Percentiles rank a stretch among this genome's conserved stretches.
Evolutionary conservation across 352 stramenopile species (phyloP).

Genomic region (Vaucheria bursata): DNA sequence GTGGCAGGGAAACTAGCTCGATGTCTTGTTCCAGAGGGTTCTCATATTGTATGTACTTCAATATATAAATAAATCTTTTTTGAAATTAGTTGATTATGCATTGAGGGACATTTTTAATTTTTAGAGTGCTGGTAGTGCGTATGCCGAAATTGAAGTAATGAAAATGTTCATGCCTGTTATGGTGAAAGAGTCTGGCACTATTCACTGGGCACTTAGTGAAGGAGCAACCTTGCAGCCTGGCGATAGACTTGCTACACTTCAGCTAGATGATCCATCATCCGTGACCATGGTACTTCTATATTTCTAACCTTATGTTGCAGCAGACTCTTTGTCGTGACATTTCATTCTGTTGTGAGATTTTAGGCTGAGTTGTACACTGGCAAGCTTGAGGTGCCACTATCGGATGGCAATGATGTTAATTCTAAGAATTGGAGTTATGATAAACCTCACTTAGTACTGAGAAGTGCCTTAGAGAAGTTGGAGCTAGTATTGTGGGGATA

Average conservation of each 20-base stretch:
- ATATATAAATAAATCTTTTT: neutral
- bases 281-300: constrained; percentile 81
- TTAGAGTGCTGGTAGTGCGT: constrained; percentile 59
- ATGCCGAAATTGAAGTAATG: constrained; percentile 96
- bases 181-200: constrained; percentile 86
- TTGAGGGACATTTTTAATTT: neutral
- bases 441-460: constrained; percentile 61
- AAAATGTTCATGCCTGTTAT: constrained; percentile 99
- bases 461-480: constrained; percentile 67
- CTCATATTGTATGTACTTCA: constrained; percentile 11
- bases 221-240: constrained; percentile 85
- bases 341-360: too few relatives aligned
- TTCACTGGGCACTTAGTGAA: constrained; percentile 88
- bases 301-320: too few relatives aligned
- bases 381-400: constrained; percentile 2
- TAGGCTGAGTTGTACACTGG: constrained; percentile 37
- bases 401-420: neutral
- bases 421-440: too few relatives aligned
- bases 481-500: constrained; percentile 88
- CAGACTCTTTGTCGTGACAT: too few relatives aligned
- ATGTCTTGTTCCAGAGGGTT: constrained; percentile 91
- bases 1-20: constrained; percentile 98
- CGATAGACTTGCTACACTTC: constrained; percentile 91
- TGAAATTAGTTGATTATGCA: too few relatives aligned
- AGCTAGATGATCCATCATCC: constrained; percentile 93